Evolutionary conservation across 2,329 filamentous ascomycete genomes (phyloP), one percentile per base, ranked within the genome.

Genomic region (Sporothrix brasiliensis): DNA sequence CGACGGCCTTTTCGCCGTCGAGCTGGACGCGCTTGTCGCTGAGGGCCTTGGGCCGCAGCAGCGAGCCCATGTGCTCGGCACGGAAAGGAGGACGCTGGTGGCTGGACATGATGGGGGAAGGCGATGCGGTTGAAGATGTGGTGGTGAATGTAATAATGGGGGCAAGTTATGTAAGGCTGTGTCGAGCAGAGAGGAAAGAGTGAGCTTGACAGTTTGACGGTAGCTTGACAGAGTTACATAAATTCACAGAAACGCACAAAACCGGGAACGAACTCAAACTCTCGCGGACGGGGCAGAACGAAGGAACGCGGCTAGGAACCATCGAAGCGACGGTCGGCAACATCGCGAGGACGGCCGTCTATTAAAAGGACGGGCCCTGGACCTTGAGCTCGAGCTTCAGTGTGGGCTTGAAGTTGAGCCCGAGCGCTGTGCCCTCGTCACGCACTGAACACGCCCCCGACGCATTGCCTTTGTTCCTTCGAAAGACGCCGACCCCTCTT

Each of bases 21-120:
- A 81, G 77, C 41, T 73, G 72, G 14, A 76, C 73, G 41, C 76
- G 76, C 73, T 76, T 77, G 54, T 87, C 82, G 49, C 91, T 82
- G 69, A 92, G 83, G 70, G 86, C 81, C 72, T 89, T 81, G 7
- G 91, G 90, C n/a, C 91, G 88, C 56, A 92, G 86, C 44, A 93
- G 83, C 16, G 90, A 92, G 75, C 91, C 91, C 75, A 92, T 83
- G 76, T 93, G 91, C 83, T 93, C 91, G 66, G 91, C 91, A 76
- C 91, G 86, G 83, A 92, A 92, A 44, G 91, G 91, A 24, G 81
- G 81, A 49, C 75, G 72, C 53, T 76, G 75, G 61, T 74, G 72
- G 34, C 73, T 75, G 2, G 72, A 47, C 72, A 74, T 74, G 34
- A 2, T 11, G 13, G 13, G 11, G 47, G 4, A 34, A 30, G 21